Evolutionary conservation across 257 asterid species (phyloP).

Genomic region (Jacaranda mimosifolia): DNA sequence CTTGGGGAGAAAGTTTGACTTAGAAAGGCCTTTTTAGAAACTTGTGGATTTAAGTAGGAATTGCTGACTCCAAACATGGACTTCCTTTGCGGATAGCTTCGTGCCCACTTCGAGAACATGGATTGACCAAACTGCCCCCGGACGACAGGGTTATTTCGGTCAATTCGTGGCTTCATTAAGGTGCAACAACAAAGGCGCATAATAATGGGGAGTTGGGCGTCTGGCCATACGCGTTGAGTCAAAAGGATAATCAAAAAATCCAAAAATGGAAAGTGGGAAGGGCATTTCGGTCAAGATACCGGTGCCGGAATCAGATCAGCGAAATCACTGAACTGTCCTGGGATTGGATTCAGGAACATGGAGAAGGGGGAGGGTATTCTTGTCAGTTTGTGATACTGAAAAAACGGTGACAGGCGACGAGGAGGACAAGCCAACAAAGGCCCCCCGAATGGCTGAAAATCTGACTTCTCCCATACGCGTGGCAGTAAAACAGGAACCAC

Average conservation of each 20-base stretch:
- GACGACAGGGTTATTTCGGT: constrained; percentile 37
- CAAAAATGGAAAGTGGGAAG: not conserved
- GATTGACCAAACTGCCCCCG: constrained; percentile 41
- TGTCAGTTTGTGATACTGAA: constrained; percentile 56
- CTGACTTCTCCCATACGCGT: constrained; percentile 58
- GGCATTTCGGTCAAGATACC: constrained; percentile 35
- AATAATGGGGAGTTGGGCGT: constrained; percentile 47
- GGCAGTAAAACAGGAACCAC: constrained; percentile 43
- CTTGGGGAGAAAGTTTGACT: constrained; percentile 38
- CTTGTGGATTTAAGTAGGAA: constrained; percentile 7
- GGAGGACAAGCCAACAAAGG: constrained; percentile 40
- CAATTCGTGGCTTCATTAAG: not conserved
- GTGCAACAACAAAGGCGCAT: constrained; percentile 39
- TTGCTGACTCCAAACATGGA: constrained; percentile 40
- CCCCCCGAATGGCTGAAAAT: constrained; percentile 30
- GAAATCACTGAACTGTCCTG: constrained; percentile 31
- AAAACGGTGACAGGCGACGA: constrained; percentile 59
- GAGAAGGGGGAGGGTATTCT: constrained; percentile 32
- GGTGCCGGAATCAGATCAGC: constrained; percentile 41
- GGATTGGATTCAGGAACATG: constrained; percentile 23
- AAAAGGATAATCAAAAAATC: no score
- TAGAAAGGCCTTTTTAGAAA: not conserved
- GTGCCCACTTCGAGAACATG: constrained; percentile 25
- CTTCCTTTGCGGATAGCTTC: constrained; percentile 34
- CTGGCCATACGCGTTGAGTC: no score